These are phyloP conservation scores for Pouteria campechiana DNA, from an alignment of 179 eudicot species.

Conservation along the genomic window DNA sequence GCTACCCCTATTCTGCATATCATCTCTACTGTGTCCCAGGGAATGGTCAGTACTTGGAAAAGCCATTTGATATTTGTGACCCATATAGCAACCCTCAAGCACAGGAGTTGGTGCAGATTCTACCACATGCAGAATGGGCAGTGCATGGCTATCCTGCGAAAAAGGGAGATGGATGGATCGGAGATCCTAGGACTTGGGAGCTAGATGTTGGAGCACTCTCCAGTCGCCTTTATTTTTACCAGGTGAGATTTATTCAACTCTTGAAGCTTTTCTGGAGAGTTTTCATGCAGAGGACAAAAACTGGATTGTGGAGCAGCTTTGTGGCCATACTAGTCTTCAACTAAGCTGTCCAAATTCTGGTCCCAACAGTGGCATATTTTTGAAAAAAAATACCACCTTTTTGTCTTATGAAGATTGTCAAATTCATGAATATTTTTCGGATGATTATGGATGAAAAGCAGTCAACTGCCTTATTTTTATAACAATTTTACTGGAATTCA, in stretches of 20 bases:
- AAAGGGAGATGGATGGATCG: slow-evolving; percentile 56
- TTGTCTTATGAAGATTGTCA: too few species aligned
- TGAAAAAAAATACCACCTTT: too few species aligned
- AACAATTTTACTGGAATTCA: too few species aligned
- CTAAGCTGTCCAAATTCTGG: too few species aligned
- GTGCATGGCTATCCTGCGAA: slow-evolving; percentile 56
- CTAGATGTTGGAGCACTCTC: slow-evolving; percentile 63
- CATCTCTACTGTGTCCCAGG: slow-evolving; percentile 59
- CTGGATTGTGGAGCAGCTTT: too few species aligned
- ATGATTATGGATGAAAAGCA: too few species aligned
- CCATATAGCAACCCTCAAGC: slow-evolving; percentile 60
- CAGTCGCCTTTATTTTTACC: slow-evolving; percentile 41
- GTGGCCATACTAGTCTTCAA: too few species aligned
- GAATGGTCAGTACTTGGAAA: slow-evolving; percentile 33
- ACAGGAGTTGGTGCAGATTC: slow-evolving; percentile 55
- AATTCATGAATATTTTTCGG: too few species aligned
- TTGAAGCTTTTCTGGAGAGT: too few species aligned
- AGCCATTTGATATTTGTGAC: slow-evolving; percentile 33
- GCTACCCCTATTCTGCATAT: slow-evolving; percentile 48
- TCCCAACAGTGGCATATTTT: too few species aligned
- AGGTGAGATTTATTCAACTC: slow-evolving; percentile 32
- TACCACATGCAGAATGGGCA: slow-evolving; percentile 69
- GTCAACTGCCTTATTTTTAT: too few species aligned
- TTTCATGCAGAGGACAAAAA: too few species aligned
- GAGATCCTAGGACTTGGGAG: slow-evolving; percentile 55